Percentiles rank a stretch among this genome's conserved stretches.
These are phyloP conservation scores for Ophiostoma himal-ulmi DNA, from an alignment of 2,329 filamentous ascomycete species.

Conservation along the genomic window DNA sequence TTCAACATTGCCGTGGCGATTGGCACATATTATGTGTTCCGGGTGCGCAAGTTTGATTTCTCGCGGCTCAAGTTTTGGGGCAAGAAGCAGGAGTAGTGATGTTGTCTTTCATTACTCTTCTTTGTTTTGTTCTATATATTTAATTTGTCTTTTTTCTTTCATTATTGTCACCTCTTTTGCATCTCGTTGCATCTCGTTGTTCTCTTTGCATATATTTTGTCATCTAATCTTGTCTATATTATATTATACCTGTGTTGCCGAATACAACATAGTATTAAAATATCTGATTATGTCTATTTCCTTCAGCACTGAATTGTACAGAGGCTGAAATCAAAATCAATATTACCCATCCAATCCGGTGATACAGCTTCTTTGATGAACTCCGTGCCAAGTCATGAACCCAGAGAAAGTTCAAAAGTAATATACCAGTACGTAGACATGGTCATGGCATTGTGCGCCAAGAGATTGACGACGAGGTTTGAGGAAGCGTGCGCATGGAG, in stretches of 20 bases:
- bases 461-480: constrained; percentile 5
- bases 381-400: neutral
- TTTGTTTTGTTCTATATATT: neutral
- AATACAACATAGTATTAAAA: neutral
- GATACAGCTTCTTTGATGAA: neutral
- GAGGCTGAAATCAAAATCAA: neutral
- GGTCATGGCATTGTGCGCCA: constrained; percentile 3
- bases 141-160: neutral
- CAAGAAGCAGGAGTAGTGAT: neutral
- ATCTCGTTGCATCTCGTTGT: neutral
- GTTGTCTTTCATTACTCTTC: neutral
- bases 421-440: neutral
- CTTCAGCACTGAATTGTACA: neutral
- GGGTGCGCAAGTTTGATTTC: constrained; percentile 17
- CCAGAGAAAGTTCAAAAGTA: neutral
- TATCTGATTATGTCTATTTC: neutral
- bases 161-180: too few species aligned
- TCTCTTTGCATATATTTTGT: neutral
- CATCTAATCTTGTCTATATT: neutral
- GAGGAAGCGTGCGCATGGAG: neutral
- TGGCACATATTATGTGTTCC: constrained; percentile 22
- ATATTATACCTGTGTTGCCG: neutral
- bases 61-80: constrained; percentile 19
- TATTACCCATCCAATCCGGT: neutral
- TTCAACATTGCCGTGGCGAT: constrained; percentile 59